Evolutionary conservation across 805 yeast species (phyloP).

Genomic region (Candida namnaoensis): DNA sequence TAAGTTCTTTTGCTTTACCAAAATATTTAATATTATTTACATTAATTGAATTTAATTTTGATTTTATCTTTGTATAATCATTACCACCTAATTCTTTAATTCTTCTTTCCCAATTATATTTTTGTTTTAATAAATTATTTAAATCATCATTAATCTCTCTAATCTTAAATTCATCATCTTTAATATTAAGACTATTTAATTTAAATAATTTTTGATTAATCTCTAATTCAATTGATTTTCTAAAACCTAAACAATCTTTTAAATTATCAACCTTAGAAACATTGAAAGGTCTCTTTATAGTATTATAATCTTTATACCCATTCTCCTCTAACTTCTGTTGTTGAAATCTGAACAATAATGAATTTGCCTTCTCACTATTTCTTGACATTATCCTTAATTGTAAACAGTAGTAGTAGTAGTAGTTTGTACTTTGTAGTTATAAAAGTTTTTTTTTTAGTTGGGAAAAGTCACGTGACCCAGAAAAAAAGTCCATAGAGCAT

Average conservation of each 20-base stretch:
- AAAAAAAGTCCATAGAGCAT: too few species aligned
- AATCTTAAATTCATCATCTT: slow-evolving; percentile 44
- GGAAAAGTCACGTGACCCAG: too few species aligned
- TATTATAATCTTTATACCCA: slow-evolving; percentile 49
- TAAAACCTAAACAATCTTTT: slow-evolving; percentile 65
- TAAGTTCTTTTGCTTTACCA: slow-evolving; percentile 77
- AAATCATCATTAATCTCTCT: slow-evolving; percentile 69
- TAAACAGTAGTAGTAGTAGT: too few species aligned
- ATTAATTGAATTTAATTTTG: slow-evolving; percentile 8
- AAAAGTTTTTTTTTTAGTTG: too few species aligned
- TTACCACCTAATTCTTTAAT: slow-evolving; percentile 69
- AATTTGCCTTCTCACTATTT: slow-evolving; percentile 68
- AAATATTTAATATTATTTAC: slow-evolving; percentile 49
- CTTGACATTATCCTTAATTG: slow-evolving; percentile 64
- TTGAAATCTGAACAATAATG: slow-evolving; percentile 57
- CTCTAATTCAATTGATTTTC: slow-evolving; percentile 53
- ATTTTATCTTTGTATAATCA: slow-evolving; percentile 33
- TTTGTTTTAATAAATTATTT: slow-evolving; percentile 59
- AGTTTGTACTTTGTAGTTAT: too few species aligned
- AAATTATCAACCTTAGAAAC: slow-evolving; percentile 44
- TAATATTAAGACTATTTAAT: slow-evolving; percentile 50
- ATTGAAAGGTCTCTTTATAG: slow-evolving; percentile 51
- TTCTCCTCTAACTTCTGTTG: slow-evolving; percentile 49
- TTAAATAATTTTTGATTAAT: slow-evolving; percentile 50
- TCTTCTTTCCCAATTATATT: slow-evolving; percentile 70